Percentiles rank a stretch among this genome's conserved stretches.
These are phyloP conservation scores for Fimicolochytrium jonesii DNA, from an alignment of 192 early-diverging fungal species.

Conservation along the genomic window DNA sequence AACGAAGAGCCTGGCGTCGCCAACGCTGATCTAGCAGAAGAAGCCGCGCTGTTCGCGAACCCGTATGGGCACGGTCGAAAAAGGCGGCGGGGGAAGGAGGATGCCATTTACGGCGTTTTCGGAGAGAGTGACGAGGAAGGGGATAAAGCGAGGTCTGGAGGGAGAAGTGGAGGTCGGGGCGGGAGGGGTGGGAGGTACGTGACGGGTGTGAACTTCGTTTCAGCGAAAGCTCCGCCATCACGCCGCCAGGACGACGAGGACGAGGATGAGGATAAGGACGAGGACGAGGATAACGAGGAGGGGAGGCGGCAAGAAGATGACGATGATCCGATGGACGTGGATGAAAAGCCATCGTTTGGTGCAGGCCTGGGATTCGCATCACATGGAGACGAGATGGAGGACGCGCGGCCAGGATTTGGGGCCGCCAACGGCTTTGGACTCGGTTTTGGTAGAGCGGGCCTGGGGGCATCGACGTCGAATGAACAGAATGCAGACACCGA, in stretches of 20 bases:
- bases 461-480: not conserved
- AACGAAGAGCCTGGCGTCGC: slow-evolving; percentile 32
- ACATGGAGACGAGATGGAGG: slow-evolving; percentile 17
- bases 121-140: slow-evolving; percentile 42
- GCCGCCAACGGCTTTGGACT: not conserved
- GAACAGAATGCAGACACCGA: too few species aligned
- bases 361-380: too few species aligned
- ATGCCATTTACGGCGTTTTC: slow-evolving; percentile 57
- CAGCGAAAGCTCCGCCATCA: not conserved
- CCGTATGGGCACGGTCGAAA: slow-evolving; percentile 13
- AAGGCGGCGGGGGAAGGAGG: slow-evolving; percentile 54
- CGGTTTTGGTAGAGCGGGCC: too few species aligned
- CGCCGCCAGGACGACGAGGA: slow-evolving; percentile 12
- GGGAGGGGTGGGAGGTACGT: slow-evolving; percentile 6
- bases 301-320: slow-evolving; percentile 19
- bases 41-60: slow-evolving; percentile 45
- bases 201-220: slow-evolving; percentile 7
- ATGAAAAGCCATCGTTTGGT: too few species aligned
- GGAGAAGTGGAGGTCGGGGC: not conserved
- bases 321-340: slow-evolving; percentile 34
- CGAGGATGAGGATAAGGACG: not conserved
- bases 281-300: not conserved
- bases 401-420: slow-evolving; percentile 9
- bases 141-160: too few species aligned
- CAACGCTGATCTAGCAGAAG: slow-evolving; percentile 52